phyloP scores from a whole-genome alignment of 2,329 filamentous ascomycete species.

The Fusarium cicatricum region DNA sequence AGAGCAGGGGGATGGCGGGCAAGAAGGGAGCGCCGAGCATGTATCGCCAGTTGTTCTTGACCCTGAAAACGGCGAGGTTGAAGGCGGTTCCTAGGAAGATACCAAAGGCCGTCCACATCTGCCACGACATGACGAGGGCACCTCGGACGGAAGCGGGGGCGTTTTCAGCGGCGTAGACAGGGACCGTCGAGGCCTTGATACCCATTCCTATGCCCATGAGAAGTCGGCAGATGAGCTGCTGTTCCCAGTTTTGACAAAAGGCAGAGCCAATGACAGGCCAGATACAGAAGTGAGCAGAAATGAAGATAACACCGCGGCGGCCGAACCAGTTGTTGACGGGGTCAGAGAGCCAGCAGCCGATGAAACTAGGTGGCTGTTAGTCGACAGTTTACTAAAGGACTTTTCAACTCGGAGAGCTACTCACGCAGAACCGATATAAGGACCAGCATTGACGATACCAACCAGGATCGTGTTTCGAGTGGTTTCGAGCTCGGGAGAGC shows the following conservation, averaged over 20 bases:
- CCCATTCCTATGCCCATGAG: conserved; percentile 76
- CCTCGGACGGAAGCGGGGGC: conserved; percentile 73
- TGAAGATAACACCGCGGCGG: conserved; percentile 69
- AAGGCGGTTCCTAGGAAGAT: conserved; percentile 55
- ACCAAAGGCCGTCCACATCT: conserved; percentile 69
- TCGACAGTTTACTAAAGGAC: background rate
- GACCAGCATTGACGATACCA: conserved; percentile 71
- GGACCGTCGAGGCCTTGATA: conserved; percentile 70
- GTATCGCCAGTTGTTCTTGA: conserved; percentile 48
- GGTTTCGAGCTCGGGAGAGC: no score
- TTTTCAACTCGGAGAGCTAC: conserved; percentile 36
- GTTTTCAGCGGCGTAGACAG: conserved; percentile 79
- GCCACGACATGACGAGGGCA: conserved; percentile 84
- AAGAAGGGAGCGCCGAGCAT: conserved; percentile 70
- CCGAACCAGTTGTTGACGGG: conserved; percentile 61
- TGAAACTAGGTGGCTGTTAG: conserved; percentile 41
- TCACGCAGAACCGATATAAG: conserved; percentile 57
- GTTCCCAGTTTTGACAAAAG: conserved; percentile 71
- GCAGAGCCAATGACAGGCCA: conserved; percentile 70
- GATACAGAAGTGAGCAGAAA: conserved; percentile 76
- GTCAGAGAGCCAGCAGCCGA: conserved; percentile 72
- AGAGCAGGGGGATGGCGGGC: conserved; percentile 60
- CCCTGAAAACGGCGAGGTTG: conserved; percentile 45
- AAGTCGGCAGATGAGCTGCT: conserved; percentile 72
- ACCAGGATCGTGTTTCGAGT: conserved; percentile 57